Evolutionary conservation across 169 alveolate species (phyloP), one percentile per base, ranked within the genome.

Genomic region (Plasmodium gonderi): DNA sequence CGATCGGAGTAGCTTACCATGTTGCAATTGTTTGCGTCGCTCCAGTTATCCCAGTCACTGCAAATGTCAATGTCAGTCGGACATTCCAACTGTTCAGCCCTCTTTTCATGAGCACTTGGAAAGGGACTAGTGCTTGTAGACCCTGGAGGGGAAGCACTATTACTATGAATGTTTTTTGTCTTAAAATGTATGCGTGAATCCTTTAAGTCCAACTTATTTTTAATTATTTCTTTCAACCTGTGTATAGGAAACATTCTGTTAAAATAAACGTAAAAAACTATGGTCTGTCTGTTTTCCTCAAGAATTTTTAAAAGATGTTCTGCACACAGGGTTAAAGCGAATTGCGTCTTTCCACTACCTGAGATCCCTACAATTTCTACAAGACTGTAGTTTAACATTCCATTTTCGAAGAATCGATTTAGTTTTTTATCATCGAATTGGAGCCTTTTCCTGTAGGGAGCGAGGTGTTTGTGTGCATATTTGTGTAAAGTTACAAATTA

Each of bases 261-360:
- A 69, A 49, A 33, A 60, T 83, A 83, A 20, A 83, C 45, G n/a
- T 83, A 83, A 69, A 83, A 83, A 83, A 83, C 45, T 31, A 83
- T 83, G 65, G 75, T 29, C n/a, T 80, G 80, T 11, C 20, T 80
- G 20, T 80, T 42, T 23, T 47, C 49, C 14, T 83, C 67, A 29
- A 17, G 31, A 29, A 31, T 83, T 47, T 83, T 83, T 29, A 83
- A 47, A 47, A 83, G 82, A 12, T 47, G 67, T 14, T 83, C 92
- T 47, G 92, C 92, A 9, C 81, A 83, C 45, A 83, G 64, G 6
- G 92, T 83, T 14, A 83, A 44, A 7, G 83, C 92, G 20, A 83
- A 74, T 54, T 83, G 92, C 14, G 92, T 83, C 42, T 83, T 83
- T 1, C 92, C 92, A 26, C 77, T 83, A 7, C 92, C 92, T 31